phyloP scores from a whole-genome alignment of 1,284 basidiomycete species.

The Agroathelia rolfsii region DNA sequence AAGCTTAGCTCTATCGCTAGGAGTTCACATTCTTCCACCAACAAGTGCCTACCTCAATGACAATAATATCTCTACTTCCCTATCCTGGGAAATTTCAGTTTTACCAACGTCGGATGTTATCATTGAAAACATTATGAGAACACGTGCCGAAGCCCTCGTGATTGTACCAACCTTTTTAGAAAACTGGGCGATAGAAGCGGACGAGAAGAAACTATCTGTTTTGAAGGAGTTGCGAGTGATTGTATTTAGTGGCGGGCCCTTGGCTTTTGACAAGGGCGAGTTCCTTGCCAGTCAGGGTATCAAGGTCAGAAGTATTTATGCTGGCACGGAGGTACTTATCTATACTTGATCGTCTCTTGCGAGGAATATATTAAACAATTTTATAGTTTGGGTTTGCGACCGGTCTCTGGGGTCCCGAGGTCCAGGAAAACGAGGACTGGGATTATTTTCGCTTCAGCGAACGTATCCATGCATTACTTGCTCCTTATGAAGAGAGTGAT shows the following conservation, averaged over 20 bases:
- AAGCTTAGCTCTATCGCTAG: no score
- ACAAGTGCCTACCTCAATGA: no score
- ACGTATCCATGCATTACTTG: slow-evolving; percentile 14
- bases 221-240: slow-evolving; percentile 10
- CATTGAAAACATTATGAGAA: slow-evolving; percentile 7
- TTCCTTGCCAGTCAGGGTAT: slow-evolving; percentile 13
- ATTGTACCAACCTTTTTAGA: slow-evolving; percentile 12
- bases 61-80: no score
- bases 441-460: slow-evolving; percentile 16
- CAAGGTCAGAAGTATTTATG: slow-evolving; percentile 13
- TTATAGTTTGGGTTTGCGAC: slow-evolving; percentile 4
- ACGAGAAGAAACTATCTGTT: slow-evolving; percentile 1
- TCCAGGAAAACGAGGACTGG: slow-evolving; percentile 14
- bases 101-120: slow-evolving; percentile 14
- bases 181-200: slow-evolving; percentile 9
- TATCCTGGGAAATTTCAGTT: no score
- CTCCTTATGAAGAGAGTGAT: slow-evolving; percentile 16
- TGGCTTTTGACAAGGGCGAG: slow-evolving; percentile 15
- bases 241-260: slow-evolving; percentile 16
- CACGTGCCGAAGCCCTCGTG: slow-evolving; percentile 9
- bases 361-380: no score
- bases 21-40: no score
- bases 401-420: slow-evolving; percentile 4
- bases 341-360: no score
- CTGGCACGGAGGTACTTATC: slow-evolving; percentile 14